Evolutionary conservation across 306 rosid genomes (phyloP), one percentile per base, ranked within the genome.

Genomic region (Mimosa bimucronata): DNA sequence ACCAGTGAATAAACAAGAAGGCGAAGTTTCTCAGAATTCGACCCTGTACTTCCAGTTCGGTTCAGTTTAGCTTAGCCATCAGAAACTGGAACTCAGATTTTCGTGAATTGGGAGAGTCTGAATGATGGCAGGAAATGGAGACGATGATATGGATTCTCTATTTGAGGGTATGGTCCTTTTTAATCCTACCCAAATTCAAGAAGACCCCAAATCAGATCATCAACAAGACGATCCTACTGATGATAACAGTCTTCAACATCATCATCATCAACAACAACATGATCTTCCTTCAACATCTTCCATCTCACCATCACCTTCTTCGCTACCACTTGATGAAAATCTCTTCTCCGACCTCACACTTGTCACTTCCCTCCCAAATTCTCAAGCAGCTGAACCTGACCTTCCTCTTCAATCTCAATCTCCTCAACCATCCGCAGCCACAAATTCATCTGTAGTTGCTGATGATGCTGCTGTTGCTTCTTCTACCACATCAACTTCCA

Each of bases 111-210:
- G 55, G 9, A 55, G 41, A 55, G 41, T 76, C 74, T 45, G 58
- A 46, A 76, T 25, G 53, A 80, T 84, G 84, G 81, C 66, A 64
- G 66, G 53, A 55, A 84, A 77, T 79, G 44, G 86, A 85, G 77
- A 84, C 42, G 80, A 80, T 61, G 92, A 92, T 19, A 86, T 85
- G 79, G 97, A 88, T 83, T 92, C 97, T 8, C 87, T 92, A 29
- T 92, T 92, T 65, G 97, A 92, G 75, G 97, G 97, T 57, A 92
- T 92, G 97, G 91, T 83, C 0, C 83, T 92, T 41, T 92, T 92
- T 66, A 80, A 84, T 72, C 87, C 95, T 19, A 46, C 80, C 69
- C 71, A 87, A 73, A 80, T 73, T 37, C 83, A 76, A 66, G 45
- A 69, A 23, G 81, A 77, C 25, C 77, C 64, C 30, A 73, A 2